Base-by-base conservation (phyloP, 2,329 filamentous ascomycete species). In the Neoarthrinium moseri region DNA sequence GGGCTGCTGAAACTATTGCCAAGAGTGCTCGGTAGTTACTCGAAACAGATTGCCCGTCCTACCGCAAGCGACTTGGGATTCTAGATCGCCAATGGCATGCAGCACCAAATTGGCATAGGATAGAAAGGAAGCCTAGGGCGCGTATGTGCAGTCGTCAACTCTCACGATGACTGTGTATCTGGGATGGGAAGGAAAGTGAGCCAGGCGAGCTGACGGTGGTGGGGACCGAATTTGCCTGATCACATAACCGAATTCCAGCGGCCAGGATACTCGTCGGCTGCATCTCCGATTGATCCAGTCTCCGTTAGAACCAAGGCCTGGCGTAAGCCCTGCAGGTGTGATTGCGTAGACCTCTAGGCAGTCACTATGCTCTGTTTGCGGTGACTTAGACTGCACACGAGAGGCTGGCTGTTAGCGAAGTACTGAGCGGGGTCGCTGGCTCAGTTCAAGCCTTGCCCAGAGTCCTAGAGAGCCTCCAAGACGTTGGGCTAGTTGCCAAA, bases 1-100 rank as follows among this genome's bases (percentile, higher is more conserved):
- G 49, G 43, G 34, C 22, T 43, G 53, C 45, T 58, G 59, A 61
- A 58, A 58, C 58, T 58, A 61, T 59, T 48, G 56, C 56, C 56
- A 60, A 60, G 56, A 37, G 37, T 23, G 41, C 41, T 26, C 34
- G 47, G 46, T 45, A 33, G 49, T 49, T 47, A 53, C 51, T 50
- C 45, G 55, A 59, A 57, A 62, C 56, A 45, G 26, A 46, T 47
- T 36, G 27, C 42, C 38, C 41, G 52, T 57, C 51, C 51, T 56
- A 55, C 38, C 49, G 44, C 51, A 26, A 38, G n/a, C n/a, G n/a
- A n/a, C n/a, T n/a, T n/a, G n/a, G n/a, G n/a, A n/a, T n/a, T n/a
- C n/a, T n/a, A n/a, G n/a, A n/a, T n/a, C n/a, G n/a, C n/a, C n/a
- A n/a, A n/a, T n/a, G n/a, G n/a, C n/a, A n/a, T n/a, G n/a, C n/a